Percentiles rank a stretch among this genome's conserved stretches.
These are phyloP conservation scores for Arctium lappa DNA, from an alignment of 129 eudicot genomes.

Conservation along the genomic window DNA sequence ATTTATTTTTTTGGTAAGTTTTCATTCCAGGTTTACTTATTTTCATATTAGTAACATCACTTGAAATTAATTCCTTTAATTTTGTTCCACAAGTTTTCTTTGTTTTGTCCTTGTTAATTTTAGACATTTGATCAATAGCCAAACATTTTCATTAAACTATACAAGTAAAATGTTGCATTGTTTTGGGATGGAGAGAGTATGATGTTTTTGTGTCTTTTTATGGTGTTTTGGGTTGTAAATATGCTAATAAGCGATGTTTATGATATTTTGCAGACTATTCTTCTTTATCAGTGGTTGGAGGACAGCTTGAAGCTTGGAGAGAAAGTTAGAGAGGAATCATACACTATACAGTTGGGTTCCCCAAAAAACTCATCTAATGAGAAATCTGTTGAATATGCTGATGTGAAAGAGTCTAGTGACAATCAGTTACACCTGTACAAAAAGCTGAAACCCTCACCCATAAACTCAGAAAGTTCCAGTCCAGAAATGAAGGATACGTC, in stretches of 20 bases:
- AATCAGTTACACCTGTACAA: constrained; percentile 24
- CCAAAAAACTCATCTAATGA: constrained; percentile 14
- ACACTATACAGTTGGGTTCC: constrained; percentile 35
- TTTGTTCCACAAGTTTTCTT: neutral
- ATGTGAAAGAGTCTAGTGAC: constrained; percentile 23
- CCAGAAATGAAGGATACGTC: constrained; percentile 29
- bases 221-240: neutral
- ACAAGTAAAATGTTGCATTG: neutral
- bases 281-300: constrained; percentile 81
- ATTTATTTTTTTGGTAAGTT: neutral
- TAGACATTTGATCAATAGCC: neutral
- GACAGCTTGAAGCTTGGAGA: constrained; percentile 71
- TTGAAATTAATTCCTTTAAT: neutral
- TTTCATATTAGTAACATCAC: neutral
- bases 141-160: neutral
- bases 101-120: neutral
- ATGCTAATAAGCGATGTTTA: neutral
- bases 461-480: constrained; percentile 28
- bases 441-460: constrained; percentile 46
- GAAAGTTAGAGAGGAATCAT: constrained; percentile 54
- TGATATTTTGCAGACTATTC: constrained; percentile 50
- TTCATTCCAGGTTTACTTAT: neutral
- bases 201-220: neutral
- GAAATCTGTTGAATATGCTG: constrained; percentile 13
- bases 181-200: neutral